Conservation (phyloP, 169 alveolate genomes). For the Theileria annulata region DNA sequence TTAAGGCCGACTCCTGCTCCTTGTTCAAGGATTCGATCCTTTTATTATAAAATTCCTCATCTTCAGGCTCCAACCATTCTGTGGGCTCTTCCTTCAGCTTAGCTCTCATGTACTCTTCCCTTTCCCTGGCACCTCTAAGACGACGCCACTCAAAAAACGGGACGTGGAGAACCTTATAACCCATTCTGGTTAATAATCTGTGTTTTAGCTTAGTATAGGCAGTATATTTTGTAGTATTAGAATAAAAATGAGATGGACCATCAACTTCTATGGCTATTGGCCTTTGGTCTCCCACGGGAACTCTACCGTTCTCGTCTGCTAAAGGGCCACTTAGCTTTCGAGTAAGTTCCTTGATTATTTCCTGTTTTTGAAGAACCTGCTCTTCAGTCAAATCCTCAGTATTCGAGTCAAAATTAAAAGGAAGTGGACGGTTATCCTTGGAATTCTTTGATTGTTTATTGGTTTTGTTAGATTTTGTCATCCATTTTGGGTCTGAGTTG, state of each 20-base stretch:
- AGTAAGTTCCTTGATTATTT: slow-evolving; percentile 62
- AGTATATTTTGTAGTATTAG: slow-evolving; percentile 83
- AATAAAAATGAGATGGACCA: slow-evolving; percentile 91
- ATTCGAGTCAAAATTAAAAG: slow-evolving; percentile 57
- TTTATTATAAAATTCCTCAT: slow-evolving; percentile 83
- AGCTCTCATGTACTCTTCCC: slow-evolving; percentile 88
- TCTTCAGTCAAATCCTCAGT: slow-evolving; percentile 60
- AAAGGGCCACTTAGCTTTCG: slow-evolving; percentile 64
- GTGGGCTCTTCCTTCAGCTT: slow-evolving; percentile 88
- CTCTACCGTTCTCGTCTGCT: slow-evolving; percentile 64
- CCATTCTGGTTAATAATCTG: slow-evolving; percentile 88
- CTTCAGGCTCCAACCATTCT: slow-evolving; percentile 90
- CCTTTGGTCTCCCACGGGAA: slow-evolving; percentile 65
- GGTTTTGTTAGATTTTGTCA: slow-evolving; percentile 5
- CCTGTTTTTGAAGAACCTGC: slow-evolving; percentile 64
- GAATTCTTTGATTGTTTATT: neutral
- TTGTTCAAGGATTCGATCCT: slow-evolving; percentile 74
- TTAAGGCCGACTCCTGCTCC: slow-evolving; percentile 45
- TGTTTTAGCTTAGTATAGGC: slow-evolving; percentile 88
- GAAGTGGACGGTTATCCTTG: neutral
- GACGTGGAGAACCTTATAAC: slow-evolving; percentile 77
- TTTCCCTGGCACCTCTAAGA: slow-evolving; percentile 83
- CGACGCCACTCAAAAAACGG: slow-evolving; percentile 82
- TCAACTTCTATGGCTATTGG: slow-evolving; percentile 86
- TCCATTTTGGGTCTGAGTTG: slow-evolving; percentile 12